A percentile compares a stretch with the other conserved stretches of the same genome.
Evolutionary conservation across 2,329 filamentous ascomycete genomes (phyloP).

Genomic region (Monosporascus sp.): DNA sequence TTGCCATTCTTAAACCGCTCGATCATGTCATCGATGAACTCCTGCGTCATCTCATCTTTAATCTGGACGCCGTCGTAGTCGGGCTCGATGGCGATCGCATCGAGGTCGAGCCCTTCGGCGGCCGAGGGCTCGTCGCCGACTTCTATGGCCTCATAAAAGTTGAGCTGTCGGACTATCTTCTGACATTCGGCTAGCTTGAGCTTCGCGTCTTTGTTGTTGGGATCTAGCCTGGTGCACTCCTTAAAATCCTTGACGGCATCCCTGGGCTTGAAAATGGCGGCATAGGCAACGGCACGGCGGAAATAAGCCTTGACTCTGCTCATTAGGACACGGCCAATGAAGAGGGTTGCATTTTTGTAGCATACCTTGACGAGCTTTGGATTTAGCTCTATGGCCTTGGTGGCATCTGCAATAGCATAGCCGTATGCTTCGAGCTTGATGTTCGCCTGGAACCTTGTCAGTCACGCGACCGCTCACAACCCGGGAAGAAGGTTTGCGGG

Average conservation of each 20-base stretch:
- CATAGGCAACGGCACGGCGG: conserved; percentile 83
- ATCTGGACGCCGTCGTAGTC: conserved; percentile 80
- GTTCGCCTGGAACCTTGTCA: conserved; percentile 60
- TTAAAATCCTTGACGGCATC: conserved; percentile 92
- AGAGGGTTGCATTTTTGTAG: neutral
- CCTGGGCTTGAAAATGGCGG: conserved; percentile 81
- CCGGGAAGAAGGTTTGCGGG: conserved; percentile 2
- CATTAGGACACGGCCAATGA: conserved; percentile 3
- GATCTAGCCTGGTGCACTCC: conserved; percentile 80
- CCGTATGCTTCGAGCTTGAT: conserved; percentile 96
- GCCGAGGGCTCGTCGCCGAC: conserved; percentile 88
- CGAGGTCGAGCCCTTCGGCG: conserved; percentile 82
- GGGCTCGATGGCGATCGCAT: conserved; percentile 75
- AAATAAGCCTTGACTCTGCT: conserved; percentile 71
- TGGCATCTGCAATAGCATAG: conserved; percentile 85
- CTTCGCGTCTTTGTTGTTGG: conserved; percentile 83
- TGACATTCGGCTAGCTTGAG: conserved; percentile 89
- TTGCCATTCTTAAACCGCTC: conserved; percentile 94
- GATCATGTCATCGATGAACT: conserved; percentile 97
- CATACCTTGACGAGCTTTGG: conserved; percentile 80
- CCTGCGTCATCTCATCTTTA: conserved; percentile 81
- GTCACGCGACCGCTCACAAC: conserved; percentile 37
- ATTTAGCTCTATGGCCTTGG: conserved; percentile 85
- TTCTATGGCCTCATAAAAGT: conserved; percentile 94
- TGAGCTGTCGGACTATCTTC: conserved; percentile 85